Evolutionary conservation across 2,329 filamentous ascomycete genomes (phyloP), one percentile per base, ranked within the genome.

Genomic region (Ophiostoma fasciatum): DNA sequence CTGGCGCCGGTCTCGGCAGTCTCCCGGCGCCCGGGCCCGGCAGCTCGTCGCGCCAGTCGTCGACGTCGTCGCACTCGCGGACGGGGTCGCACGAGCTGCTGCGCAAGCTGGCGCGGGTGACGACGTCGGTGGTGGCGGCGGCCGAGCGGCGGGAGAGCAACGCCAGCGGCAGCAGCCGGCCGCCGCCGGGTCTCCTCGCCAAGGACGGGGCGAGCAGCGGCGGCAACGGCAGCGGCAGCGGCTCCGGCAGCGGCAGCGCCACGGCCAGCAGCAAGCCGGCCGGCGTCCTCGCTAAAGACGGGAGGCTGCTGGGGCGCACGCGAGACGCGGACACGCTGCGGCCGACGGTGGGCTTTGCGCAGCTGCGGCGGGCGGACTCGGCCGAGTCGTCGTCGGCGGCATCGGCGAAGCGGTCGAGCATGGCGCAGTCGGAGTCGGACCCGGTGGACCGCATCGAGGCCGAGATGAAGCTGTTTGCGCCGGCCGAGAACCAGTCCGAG

Each of bases 381-480:
- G 52, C 51, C 19, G 66, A 68, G 32, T 68, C 66, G 28, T 12
- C 23, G 22, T 8, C 9, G 23, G n/a, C n/a, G n/a, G 46, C 54
- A 33, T 59, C 57, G 44, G 61, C 62, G 44, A 71, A 69, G 51
- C 56, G 58, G 37, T 60, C 58, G 25, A 68, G 63, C 48, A 51
- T 60, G 47, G 49, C 52, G 5, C 55, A 60, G 39, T 71, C 68
- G 1, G 68, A 73, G 37, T 48, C 54, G 12, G 70, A 74, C 41
- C 68, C 70, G 5, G 66, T 61, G 1, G 68, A 68, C 44, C 65
- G 69, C 30, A 71, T 74, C 34, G 62, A 69, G 45, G 64, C 59
- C 9, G 70, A 74, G 51, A 62, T 64, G 54, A 64, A 61, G 33
- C 57, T 74, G 8, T 74, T 74, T 49, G 70, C 66, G 12, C 64